Evolutionary conservation across 2,329 filamentous ascomycete genomes (phyloP).

Genomic region (Paramyrothecium sp.): DNA sequence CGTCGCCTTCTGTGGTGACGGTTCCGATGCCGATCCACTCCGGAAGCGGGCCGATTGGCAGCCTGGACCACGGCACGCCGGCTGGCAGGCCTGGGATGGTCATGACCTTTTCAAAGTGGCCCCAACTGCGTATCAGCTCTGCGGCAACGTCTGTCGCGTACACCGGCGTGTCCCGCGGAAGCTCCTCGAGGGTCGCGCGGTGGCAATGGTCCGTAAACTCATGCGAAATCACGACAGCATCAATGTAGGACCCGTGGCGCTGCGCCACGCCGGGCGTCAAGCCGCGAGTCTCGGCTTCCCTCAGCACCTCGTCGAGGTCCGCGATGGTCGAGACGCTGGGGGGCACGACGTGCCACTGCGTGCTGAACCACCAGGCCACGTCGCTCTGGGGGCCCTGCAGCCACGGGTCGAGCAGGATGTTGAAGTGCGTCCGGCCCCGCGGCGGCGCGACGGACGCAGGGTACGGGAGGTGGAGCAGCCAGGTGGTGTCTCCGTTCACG

Average conservation of each 20-base stretch:
- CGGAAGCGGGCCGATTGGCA: conserved; percentile 39
- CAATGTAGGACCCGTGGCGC: conserved; percentile 39
- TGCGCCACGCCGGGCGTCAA: conserved; percentile 6
- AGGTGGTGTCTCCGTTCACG: conserved; percentile 66
- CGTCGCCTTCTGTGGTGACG: conserved; percentile 50
- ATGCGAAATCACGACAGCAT: conserved; percentile 59
- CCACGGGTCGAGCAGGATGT: conserved; percentile 67
- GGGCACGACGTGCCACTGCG: conserved; percentile 59
- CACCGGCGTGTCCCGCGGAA: conserved; percentile 52
- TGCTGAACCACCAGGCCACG: conserved; percentile 62
- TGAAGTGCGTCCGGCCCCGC: conserved; percentile 53
- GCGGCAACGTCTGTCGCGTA: conserved; percentile 60
- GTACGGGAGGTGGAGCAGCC: conserved; percentile 64
- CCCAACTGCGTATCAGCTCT: conserved; percentile 54
- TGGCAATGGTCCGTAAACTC: conserved; percentile 72
- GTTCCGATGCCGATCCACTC: conserved; percentile 61
- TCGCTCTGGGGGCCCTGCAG: conserved; percentile 61
- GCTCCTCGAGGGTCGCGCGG: conserved; percentile 55
- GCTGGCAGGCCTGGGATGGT: conserved; percentile 44
- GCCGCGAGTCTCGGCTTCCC: conserved; percentile 40
- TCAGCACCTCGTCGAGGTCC: conserved; percentile 52
- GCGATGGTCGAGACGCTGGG: conserved; percentile 53
- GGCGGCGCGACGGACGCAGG: conserved; percentile 40
- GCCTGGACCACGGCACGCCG: conserved; percentile 12
- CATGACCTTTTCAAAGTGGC: conserved; percentile 56